Evolutionary conservation across 2,329 filamentous ascomycete genomes (phyloP), one percentile per base, ranked within the genome.

Genomic region (Nothophoma quercina): DNA sequence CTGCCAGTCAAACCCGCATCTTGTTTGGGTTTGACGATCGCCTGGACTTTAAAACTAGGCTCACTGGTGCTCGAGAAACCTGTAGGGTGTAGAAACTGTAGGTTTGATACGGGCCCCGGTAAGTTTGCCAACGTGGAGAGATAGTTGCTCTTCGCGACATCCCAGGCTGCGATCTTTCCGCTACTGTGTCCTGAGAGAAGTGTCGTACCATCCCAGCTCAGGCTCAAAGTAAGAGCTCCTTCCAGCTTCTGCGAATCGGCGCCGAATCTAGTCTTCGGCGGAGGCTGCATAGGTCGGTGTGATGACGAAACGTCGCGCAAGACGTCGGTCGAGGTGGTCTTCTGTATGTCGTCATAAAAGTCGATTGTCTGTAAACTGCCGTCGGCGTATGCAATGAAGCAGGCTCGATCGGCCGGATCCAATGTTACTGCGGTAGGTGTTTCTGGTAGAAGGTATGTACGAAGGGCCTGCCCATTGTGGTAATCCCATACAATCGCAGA

Each of bases 401-500:
- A 85, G 4, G 89, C 91, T 44, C 93, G 85, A 59, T 93, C 88
- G 55, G 88, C 91, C 0, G 93, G 89, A 72, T 98, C 95, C 4
- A 98, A 79, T 7, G 85, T 79, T 26, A 93, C 72, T 63, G 88
- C 92, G 23, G 88, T 79, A 13, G 93, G 91, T 15, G 83, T 79
- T n/a, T 83, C 81, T 2, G 90, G 85, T 50, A 98, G 85, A 32
- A 98, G 81, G 59, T 96, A 86, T 4, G 92, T 98, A 34, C 93
- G 86, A 51, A 98, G 78, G 9, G 88, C 80, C 55, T 85, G 84
- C 30, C 91, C 91, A 0, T 86, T 90, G 56, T 87, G 85, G 71
- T 96, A 96, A 75, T 98, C 93, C 95, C 95, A 99, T 55, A 96
- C 81, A 65, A 96, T 88, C 63, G 91, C 91, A 7, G 91, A 95